Conservation (phyloP, 495 filamentous ascomycete genomes). For the Neurospora sp. region DNA sequence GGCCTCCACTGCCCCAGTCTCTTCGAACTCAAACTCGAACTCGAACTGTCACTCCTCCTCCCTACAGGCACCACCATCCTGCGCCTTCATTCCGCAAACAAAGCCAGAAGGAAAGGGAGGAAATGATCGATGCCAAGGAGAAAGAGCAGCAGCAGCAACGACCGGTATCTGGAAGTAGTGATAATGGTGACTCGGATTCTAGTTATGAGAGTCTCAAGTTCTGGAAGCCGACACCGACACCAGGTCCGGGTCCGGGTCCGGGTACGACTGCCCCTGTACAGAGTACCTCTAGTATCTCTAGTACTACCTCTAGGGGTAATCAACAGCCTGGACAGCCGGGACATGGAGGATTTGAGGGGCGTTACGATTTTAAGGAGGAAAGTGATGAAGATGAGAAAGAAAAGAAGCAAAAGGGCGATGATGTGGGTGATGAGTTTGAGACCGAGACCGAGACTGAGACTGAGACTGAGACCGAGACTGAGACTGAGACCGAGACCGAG, state of each 20-base stretch:
- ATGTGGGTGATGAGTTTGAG: not conserved
- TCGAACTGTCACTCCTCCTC: not conserved
- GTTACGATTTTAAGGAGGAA: too few relatives aligned
- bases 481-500: not conserved
- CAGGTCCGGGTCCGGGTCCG: too few relatives aligned
- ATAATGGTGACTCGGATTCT: not conserved
- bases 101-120: not conserved
- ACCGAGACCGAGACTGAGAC: too few relatives aligned
- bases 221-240: not conserved
- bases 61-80: not conserved
- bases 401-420: not conserved
- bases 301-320: too few relatives aligned
- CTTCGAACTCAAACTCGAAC: not conserved
- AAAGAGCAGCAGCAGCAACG: not conserved
- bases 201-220: not conserved
- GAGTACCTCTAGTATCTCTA: too few relatives aligned
- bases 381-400: not conserved
- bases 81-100: not conserved
- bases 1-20: not conserved
- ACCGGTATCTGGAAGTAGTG: not conserved
- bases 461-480: not conserved
- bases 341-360: too few relatives aligned
- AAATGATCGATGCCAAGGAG: too few relatives aligned
- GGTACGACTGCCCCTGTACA: too few relatives aligned
- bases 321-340: too few relatives aligned